These are phyloP conservation scores for Pseudogymnoascus sp. DNA, from an alignment of 2,329 filamentous ascomycete genomes.

Conservation along the genomic window DNA sequence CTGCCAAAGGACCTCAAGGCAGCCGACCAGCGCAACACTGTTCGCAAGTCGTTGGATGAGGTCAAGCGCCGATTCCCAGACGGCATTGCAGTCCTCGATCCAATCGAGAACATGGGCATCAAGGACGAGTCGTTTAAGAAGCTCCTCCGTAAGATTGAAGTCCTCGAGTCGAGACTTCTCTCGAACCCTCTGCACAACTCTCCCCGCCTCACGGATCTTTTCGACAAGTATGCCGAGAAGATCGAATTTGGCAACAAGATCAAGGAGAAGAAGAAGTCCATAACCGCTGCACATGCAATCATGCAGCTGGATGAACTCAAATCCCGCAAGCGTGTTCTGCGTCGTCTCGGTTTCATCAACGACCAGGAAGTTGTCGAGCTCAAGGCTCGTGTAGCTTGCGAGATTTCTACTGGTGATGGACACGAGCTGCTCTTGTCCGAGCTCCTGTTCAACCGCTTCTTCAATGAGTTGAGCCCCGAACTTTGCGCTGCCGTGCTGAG, in stretches of 20 bases:
- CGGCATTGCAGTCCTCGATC: conserved; percentile 80
- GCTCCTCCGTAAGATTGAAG: conserved; percentile 89
- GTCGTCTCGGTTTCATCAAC: conserved; percentile 91
- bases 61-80: conserved; percentile 85
- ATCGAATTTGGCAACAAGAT: conserved; percentile 68
- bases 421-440: conserved; percentile 92
- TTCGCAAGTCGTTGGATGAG: conserved; percentile 64
- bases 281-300: conserved; percentile 75
- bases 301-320: conserved; percentile 95
- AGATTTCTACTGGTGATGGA: conserved; percentile 75
- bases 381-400: conserved; percentile 93
- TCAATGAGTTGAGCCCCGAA: conserved; percentile 89
- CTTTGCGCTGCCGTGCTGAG: conserved; percentile 79
- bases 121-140: conserved; percentile 89
- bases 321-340: conserved; percentile 87
- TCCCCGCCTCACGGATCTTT: conserved; percentile 72
- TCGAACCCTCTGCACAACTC: conserved; percentile 89
- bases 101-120: conserved; percentile 94
- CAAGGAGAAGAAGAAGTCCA: conserved; percentile 81
- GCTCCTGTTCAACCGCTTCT: conserved; percentile 92
- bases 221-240: conserved; percentile 80
- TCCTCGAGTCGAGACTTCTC: conserved; percentile 82
- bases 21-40: conserved; percentile 58
- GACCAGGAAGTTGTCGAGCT: conserved; percentile 92
- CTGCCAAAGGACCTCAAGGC: conserved; percentile 69